Evolutionary conservation across 345 rosid genomes (phyloP).

Genomic region (Populus ilicifolia): DNA sequence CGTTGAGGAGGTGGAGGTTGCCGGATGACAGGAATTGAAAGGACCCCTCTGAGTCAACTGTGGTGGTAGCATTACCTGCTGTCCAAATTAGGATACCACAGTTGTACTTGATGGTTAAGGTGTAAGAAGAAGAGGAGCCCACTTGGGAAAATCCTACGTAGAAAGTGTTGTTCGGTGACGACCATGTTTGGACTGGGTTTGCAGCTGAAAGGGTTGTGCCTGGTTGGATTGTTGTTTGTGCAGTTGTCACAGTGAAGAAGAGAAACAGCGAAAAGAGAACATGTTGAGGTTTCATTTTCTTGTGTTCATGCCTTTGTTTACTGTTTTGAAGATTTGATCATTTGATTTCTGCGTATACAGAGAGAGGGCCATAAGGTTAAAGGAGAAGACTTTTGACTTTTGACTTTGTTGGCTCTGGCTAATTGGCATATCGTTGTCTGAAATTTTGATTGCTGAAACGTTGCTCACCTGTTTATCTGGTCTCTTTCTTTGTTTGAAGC

Average conservation of each 20-base stretch:
- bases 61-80: constrained; percentile 27
- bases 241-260: constrained; percentile 1
- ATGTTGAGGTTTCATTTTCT: neutral
- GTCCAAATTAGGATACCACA: constrained; percentile 53
- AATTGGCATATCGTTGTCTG: neutral
- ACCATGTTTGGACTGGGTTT: constrained; percentile 31
- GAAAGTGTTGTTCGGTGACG: constrained; percentile 40
- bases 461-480: too few species aligned
- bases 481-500: too few species aligned
- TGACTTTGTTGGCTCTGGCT: neutral
- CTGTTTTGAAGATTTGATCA: neutral
- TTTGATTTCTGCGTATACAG: too few species aligned
- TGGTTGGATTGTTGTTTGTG: constrained; percentile 20
- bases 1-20: constrained; percentile 49
- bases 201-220: constrained; percentile 49
- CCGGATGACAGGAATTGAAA: constrained; percentile 48
- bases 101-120: too few species aligned
- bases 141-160: constrained; percentile 37
- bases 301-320: neutral
- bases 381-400: neutral
- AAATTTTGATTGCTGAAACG: neutral
- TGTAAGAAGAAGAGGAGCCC: constrained; percentile 32
- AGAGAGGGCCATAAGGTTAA: neutral
- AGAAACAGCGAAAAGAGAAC: neutral
- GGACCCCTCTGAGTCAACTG: constrained; percentile 46